Evolutionary conservation across 1,284 basidiomycete genomes (phyloP).

Genomic region (Schizophyllum commune): DNA sequence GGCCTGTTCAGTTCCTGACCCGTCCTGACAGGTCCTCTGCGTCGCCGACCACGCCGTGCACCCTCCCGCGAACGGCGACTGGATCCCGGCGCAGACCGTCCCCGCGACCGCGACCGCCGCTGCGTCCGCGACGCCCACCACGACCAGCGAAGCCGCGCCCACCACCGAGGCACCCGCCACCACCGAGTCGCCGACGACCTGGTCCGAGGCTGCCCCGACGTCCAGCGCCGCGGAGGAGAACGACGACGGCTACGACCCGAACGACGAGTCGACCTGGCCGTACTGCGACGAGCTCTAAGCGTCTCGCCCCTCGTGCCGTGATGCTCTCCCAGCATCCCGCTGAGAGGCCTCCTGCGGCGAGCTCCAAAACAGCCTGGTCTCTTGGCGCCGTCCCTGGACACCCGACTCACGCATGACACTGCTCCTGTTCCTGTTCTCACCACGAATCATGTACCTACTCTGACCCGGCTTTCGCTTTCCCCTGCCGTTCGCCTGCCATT

Average conservation of each 20-base stretch:
- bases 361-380: neutral
- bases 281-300: neutral
- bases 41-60: constrained; percentile 28
- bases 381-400: neutral
- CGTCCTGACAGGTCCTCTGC: constrained; percentile 42
- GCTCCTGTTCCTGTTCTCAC: neutral
- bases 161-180: constrained; percentile 13
- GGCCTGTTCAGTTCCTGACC: neutral
- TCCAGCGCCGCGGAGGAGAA: constrained; percentile 14
- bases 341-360: neutral
- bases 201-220: constrained; percentile 12
- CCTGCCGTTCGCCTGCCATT: neutral
- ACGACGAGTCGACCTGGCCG: neutral
- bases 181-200: constrained; percentile 16
- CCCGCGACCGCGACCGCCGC: constrained; percentile 28
- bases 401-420: neutral
- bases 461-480: neutral
- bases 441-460: no score
- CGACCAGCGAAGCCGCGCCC: constrained; percentile 16
- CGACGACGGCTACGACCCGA: constrained; percentile 13
- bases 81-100: constrained; percentile 24
- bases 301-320: neutral
- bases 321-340: neutral
- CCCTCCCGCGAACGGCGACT: constrained; percentile 31
- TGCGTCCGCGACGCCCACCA: constrained; percentile 16